Percentiles rank a stretch among this genome's conserved stretches.
Evolutionary conservation across 495 filamentous ascomycete species (phyloP).

Genomic region (Tricharina praecox): DNA sequence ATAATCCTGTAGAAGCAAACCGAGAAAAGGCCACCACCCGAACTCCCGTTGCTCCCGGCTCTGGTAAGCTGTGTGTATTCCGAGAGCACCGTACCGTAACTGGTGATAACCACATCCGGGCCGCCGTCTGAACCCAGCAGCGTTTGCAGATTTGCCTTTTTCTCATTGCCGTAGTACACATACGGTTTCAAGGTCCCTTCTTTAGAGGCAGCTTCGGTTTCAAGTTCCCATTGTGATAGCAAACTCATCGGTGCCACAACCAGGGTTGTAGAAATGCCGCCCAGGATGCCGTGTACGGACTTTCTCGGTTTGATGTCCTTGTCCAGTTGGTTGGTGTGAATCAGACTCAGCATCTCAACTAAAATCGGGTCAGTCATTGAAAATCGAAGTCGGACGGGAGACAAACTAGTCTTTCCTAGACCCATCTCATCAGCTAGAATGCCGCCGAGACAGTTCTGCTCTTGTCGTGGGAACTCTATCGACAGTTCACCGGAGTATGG

Average conservation of each 20-base stretch:
- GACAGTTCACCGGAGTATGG: constrained; percentile 91
- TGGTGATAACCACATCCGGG: constrained; percentile 86
- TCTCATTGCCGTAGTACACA: constrained; percentile 83
- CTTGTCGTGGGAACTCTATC: constrained; percentile 78
- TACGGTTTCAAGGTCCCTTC: constrained; percentile 64
- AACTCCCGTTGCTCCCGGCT: constrained; percentile 37
- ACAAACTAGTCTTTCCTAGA: constrained; percentile 3
- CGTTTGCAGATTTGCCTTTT: constrained; percentile 52
- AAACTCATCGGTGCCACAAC: constrained; percentile 92
- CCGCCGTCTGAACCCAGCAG: constrained; percentile 62
- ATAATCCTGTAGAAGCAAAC: constrained; percentile 87
- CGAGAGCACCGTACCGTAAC: constrained; percentile 78
- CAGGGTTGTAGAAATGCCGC: constrained; percentile 47
- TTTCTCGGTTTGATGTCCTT: constrained; percentile 6
- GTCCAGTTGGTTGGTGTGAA: neutral
- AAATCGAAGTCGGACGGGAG: neutral
- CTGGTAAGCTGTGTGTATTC: constrained; percentile 60
- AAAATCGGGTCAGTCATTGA: neutral
- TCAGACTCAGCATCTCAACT: constrained; percentile 7
- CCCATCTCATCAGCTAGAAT: constrained; percentile 56
- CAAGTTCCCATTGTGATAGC: constrained; percentile 88
- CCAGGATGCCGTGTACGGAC: constrained; percentile 13
- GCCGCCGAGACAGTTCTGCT: constrained; percentile 86
- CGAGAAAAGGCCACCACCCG: constrained; percentile 65
- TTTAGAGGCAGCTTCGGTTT: constrained; percentile 73